A percentile compares a stretch with the other conserved stretches of the same genome.
These are phyloP conservation scores for Penicillium rolfsii DNA, from an alignment of 2,329 filamentous ascomycete species.

Conservation along the genomic window DNA sequence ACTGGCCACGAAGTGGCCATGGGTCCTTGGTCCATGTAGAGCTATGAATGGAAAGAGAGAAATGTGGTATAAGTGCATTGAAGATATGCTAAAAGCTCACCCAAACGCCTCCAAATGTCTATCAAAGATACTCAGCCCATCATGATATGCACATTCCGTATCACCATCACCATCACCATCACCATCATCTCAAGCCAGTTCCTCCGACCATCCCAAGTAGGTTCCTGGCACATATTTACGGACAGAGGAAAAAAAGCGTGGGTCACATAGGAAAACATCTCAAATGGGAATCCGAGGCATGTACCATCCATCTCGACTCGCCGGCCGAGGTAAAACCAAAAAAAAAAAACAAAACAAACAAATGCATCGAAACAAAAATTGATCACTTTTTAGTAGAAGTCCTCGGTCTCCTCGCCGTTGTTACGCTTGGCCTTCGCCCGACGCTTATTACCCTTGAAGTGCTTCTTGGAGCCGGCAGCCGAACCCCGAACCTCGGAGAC, in stretches of 20 bases:
- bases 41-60: not conserved
- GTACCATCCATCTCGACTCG: slow-evolving; percentile 22
- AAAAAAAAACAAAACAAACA: not conserved
- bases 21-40: not conserved
- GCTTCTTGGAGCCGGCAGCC: slow-evolving; percentile 73
- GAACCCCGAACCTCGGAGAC: slow-evolving; percentile 69
- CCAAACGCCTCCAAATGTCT: slow-evolving; percentile 28
- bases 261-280: slow-evolving; percentile 10
- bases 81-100: slow-evolving; percentile 5
- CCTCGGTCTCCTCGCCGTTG: slow-evolving; percentile 33
- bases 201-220: slow-evolving; percentile 2
- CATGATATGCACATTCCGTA: slow-evolving; percentile 26
- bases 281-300: slow-evolving; percentile 8
- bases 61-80: slow-evolving; percentile 9
- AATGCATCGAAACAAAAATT: slow-evolving; percentile 16
- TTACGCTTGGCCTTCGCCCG: slow-evolving; percentile 40
- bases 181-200: slow-evolving; percentile 8
- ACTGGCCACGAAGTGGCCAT: not conserved
- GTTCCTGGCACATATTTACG: not conserved
- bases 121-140: slow-evolving; percentile 19
- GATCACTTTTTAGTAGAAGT: slow-evolving; percentile 36
- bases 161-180: slow-evolving; percentile 7
- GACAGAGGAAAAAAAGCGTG: slow-evolving; percentile 9
- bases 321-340: slow-evolving; percentile 25
- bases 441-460: slow-evolving; percentile 55